Conservation (phyloP, 2,329 filamentous ascomycete genomes). For the Hypoxylon sp. region DNA sequence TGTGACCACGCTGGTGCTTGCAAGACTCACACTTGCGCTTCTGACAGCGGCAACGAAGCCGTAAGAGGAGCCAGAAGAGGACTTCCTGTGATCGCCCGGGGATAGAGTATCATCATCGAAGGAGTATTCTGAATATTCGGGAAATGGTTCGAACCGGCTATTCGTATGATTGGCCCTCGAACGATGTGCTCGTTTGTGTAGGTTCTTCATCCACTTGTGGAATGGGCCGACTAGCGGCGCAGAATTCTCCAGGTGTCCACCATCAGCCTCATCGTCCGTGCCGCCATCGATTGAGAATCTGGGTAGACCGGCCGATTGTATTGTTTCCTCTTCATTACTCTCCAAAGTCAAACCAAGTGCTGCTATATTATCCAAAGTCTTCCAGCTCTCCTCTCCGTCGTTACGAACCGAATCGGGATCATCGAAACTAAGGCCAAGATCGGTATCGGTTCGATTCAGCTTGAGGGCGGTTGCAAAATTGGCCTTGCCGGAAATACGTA, state of each 20-base stretch:
- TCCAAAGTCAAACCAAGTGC: conserved; percentile 58
- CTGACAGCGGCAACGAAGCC: conserved; percentile 85
- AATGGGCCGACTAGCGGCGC: conserved; percentile 65
- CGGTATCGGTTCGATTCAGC: conserved; percentile 49
- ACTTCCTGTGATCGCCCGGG: conserved; percentile 65
- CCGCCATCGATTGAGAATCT: conserved; percentile 49
- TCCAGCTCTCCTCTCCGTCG: conserved; percentile 55
- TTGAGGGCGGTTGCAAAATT: conserved; percentile 56
- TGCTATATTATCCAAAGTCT: conserved; percentile 60
- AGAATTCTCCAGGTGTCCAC: conserved; percentile 25
- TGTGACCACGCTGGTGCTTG: conserved; percentile 77
- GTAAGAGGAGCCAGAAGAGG: conserved; percentile 81
- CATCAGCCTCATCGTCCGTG: conserved; percentile 34
- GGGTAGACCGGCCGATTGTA: conserved; percentile 45
- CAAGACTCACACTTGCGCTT: conserved; percentile 83
- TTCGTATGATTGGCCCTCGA: conserved; percentile 49
- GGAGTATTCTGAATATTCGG: conserved; percentile 55
- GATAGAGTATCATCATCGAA: conserved; percentile 48
- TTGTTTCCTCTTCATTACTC: conserved; percentile 51
- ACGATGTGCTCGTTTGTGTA: conserved; percentile 71
- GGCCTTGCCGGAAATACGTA: conserved; percentile 58
- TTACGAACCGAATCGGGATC: conserved; percentile 55
- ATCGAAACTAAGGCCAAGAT: conserved; percentile 51
- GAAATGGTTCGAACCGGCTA: conserved; percentile 50
- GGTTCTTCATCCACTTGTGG: conserved; percentile 79